These are phyloP conservation scores for Sonneratia caseolaris DNA, from an alignment of 345 rosid species.

Conservation along the genomic window DNA sequence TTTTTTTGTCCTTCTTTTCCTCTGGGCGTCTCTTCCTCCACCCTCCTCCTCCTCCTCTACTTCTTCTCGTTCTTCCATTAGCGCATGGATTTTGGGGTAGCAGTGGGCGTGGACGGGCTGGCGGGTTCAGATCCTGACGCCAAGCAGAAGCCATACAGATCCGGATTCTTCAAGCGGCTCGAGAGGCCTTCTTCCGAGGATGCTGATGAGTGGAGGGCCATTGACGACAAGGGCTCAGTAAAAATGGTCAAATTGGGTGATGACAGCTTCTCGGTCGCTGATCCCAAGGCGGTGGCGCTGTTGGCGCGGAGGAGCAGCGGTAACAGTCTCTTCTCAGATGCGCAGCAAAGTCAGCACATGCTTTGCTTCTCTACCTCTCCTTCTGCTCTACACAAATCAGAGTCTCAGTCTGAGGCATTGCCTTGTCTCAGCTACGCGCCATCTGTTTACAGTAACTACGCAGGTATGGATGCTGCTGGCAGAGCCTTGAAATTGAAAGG, in stretches of 20 bases:
- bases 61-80: background rate
- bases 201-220: constrained; percentile 34
- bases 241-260: constrained; percentile 31
- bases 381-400: constrained; percentile 35
- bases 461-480: background rate
- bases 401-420: constrained; percentile 22
- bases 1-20: constrained; percentile 9
- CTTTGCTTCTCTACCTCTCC: constrained; percentile 35
- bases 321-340: constrained; percentile 25
- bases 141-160: constrained; percentile 45
- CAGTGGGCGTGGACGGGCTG: background rate
- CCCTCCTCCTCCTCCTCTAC: background rate
- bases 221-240: background rate
- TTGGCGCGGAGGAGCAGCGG: constrained; percentile 19
- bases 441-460: constrained; percentile 23
- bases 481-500: background rate
- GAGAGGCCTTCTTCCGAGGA: constrained; percentile 19
- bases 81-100: background rate
- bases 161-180: constrained; percentile 50
- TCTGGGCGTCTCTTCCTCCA: constrained; percentile 11
- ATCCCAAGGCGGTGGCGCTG: constrained; percentile 26
- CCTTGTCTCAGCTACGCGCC: constrained; percentile 38
- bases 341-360: constrained; percentile 29
- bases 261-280: constrained; percentile 20
- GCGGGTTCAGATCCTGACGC: constrained; percentile 37